Evolutionary conservation across 768 basidiomycete genomes (phyloP).

Genomic region (Pleurotus citrinopileatus): DNA sequence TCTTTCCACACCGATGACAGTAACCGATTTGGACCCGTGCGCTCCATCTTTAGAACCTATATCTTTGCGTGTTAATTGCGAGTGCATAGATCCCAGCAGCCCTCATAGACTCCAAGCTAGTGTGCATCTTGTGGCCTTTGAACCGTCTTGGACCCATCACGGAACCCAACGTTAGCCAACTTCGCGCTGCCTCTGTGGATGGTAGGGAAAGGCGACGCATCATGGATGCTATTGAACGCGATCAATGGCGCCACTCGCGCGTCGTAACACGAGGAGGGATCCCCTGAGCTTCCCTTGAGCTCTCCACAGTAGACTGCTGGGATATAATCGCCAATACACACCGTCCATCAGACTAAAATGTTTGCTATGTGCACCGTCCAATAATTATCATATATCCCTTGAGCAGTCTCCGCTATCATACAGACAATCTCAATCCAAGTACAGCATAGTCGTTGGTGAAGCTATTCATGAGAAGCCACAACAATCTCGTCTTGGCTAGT

Average conservation of each 20-base stretch:
- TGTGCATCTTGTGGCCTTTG: slow-evolving; percentile 50
- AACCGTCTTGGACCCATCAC: slow-evolving; percentile 36
- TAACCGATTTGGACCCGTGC: slow-evolving; percentile 69
- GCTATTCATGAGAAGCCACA: too few species aligned
- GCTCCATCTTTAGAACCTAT: slow-evolving; percentile 14
- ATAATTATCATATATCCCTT: too few species aligned
- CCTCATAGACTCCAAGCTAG: slow-evolving; percentile 49
- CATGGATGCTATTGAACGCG: slow-evolving; percentile 3
- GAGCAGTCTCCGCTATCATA: too few species aligned
- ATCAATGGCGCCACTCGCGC: slow-evolving; percentile 7
- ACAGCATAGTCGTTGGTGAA: too few species aligned
- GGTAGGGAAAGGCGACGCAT: not conserved
- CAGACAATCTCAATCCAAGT: too few species aligned
- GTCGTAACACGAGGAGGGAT: not conserved
- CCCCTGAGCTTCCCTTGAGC: too few species aligned
- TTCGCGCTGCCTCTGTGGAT: not conserved
- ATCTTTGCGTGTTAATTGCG: not conserved
- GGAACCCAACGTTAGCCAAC: not conserved
- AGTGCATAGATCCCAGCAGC: slow-evolving; percentile 39
- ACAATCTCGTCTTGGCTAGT: too few species aligned
- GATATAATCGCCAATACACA: not conserved
- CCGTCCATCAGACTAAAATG: too few species aligned
- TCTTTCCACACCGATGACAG: slow-evolving; percentile 67
- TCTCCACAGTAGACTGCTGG: too few species aligned
- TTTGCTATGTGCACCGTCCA: too few species aligned